phyloP scores from a whole-genome alignment of 1,284 basidiomycete species.

The Golubevia pallescens region DNA sequence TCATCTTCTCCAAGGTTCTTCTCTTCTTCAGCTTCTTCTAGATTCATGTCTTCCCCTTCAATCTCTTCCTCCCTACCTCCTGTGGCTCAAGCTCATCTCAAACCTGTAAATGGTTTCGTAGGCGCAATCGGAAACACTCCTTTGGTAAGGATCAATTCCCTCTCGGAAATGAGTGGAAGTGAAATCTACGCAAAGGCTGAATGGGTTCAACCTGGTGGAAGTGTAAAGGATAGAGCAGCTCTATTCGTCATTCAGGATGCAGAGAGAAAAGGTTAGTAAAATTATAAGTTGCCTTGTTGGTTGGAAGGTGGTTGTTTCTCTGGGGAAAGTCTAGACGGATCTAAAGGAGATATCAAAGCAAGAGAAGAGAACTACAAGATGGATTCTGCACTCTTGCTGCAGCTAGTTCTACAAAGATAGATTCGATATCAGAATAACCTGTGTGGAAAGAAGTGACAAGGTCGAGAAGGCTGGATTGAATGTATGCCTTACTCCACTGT shows the following conservation, averaged over 20 bases:
- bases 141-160: conserved; percentile 70
- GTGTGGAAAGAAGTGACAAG: too few species aligned
- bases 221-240: not conserved
- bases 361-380: too few species aligned
- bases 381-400: too few species aligned
- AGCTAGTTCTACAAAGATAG: too few species aligned
- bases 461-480: too few species aligned
- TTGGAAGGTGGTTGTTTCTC: too few species aligned
- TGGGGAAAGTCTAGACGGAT: not conserved
- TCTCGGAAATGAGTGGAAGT: not conserved
- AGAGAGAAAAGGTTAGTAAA: not conserved
- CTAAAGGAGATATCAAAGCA: not conserved
- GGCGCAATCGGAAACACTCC: conserved; percentile 94
- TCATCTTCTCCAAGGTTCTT: too few species aligned
- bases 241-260: not conserved
- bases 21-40: too few species aligned
- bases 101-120: conserved; percentile 74
- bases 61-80: conserved; percentile 21
- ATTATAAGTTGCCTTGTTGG: not conserved
- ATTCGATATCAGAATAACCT: too few species aligned
- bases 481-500: too few species aligned
- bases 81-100: conserved; percentile 37
- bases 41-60: conserved; percentile 7
- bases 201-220: conserved; percentile 3
- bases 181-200: not conserved